A percentile compares a stretch with the other conserved stretches of the same genome.
Evolutionary conservation across 306 rosid genomes (phyloP).

Genomic region (Acmispon strigosus): DNA sequence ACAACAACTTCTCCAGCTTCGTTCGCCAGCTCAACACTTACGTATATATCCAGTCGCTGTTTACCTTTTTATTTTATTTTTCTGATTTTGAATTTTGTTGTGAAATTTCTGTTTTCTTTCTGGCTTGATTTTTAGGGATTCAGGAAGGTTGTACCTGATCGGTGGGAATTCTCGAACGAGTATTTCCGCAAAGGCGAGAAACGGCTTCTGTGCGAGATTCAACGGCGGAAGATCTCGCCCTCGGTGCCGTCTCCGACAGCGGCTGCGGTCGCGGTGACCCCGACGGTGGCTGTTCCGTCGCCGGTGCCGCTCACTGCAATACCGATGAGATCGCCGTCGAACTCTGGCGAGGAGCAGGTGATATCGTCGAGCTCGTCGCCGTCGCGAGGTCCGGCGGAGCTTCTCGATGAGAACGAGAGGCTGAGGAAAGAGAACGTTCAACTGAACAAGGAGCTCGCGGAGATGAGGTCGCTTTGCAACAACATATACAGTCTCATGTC

Average conservation of each 20-base stretch:
- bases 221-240: constrained; percentile 53
- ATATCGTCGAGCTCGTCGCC: constrained; percentile 60
- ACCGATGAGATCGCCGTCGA: constrained; percentile 42
- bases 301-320: constrained; percentile 22
- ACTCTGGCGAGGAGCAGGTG: constrained; percentile 71
- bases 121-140: constrained; percentile 50
- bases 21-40: constrained; percentile 95
- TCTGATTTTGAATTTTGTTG: background rate
- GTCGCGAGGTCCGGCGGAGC: constrained; percentile 45
- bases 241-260: constrained; percentile 8
- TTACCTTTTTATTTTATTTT: background rate
- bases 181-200: constrained; percentile 62
- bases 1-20: constrained; percentile 91
- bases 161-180: constrained; percentile 91
- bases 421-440: constrained; percentile 62
- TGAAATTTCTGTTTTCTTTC: background rate
- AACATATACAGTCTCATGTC: constrained; percentile 66
- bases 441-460: constrained; percentile 61
- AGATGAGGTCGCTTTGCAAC: constrained; percentile 69
- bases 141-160: constrained; percentile 76
- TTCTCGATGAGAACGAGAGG: constrained; percentile 78
- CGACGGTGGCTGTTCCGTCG: constrained; percentile 2
- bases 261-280: background rate
- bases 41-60: constrained; percentile 22
- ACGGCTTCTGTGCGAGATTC: constrained; percentile 68